Base-by-base conservation (phyloP, 768 basidiomycete species). In the Phaffia tasmanica region DNA sequence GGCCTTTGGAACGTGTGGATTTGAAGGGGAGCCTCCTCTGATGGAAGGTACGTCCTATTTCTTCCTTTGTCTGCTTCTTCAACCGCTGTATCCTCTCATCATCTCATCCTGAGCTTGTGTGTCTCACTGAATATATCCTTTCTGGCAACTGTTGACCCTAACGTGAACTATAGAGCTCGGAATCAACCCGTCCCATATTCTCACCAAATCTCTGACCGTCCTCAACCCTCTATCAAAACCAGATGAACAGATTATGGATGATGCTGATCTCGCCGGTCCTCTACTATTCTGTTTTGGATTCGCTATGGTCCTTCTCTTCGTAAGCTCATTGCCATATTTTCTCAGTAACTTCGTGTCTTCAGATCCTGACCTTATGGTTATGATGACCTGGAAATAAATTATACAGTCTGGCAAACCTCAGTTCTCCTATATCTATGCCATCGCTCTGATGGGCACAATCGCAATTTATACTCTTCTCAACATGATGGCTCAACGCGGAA, bases 341-440 rank as follows among this genome's bases (percentile, higher is more conserved):
- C 21, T 47, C 65, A 53, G 1, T 6, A 16, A 32, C 42, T 5
- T 47, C 8, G 3, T 4, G n/a, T 19, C 15, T 18, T 50, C 25
- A 18, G 2, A 21, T 30, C 59, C 27, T 27, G n/a, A 3, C 7
- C 42, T 57, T 48, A 23, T 23, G 53, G 54, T 30, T 3, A 23
- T 59, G 5, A 19, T n/a, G 54, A 54, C 51, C 1, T 53, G 15
- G 50, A 50, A 25, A 29, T 35, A 21, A 63, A 57, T 21, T 21
- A 30, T 0, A 32, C 72, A 99, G 95, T 95, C 94, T 7, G 95
- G 95, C 67, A 97, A 95, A 80, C 88, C 89, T 4, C 95, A 98
- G 75, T 99, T 99, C 77, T 91, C 89, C 58, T 98, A 97, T 76
- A 98, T 98, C 67, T 99, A 99, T 75, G 95, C 94, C 48, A 89